Evolutionary conservation across 2,329 filamentous ascomycete species (phyloP).

Genomic region (Fusarium ambrosium): DNA sequence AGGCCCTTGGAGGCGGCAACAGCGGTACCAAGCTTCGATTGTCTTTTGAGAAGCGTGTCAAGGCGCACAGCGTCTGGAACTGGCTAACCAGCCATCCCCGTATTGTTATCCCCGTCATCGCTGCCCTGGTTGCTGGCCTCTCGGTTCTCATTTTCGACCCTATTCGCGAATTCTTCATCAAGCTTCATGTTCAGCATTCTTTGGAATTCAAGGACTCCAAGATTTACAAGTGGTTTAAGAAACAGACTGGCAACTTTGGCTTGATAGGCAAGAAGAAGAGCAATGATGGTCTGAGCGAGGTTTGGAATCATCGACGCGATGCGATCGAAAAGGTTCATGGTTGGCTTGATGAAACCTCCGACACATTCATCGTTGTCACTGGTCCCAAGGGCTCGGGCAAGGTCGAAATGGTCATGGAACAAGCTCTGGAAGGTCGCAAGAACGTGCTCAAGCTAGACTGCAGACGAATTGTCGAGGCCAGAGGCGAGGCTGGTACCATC

Average conservation of each 20-base stretch:
- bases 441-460: conserved; percentile 91
- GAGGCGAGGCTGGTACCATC: conserved; percentile 89
- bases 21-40: conserved; percentile 82
- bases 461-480: conserved; percentile 91
- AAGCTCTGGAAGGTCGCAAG: conserved; percentile 80
- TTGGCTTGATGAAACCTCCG: conserved; percentile 89
- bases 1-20: conserved; percentile 80
- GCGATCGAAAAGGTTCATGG: conserved; percentile 85
- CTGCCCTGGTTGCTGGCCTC: conserved; percentile 83
- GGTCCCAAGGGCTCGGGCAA: conserved; percentile 94
- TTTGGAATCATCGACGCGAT: conserved; percentile 89
- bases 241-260: conserved; percentile 71
- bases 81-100: conserved; percentile 90
- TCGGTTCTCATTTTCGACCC: conserved; percentile 95
- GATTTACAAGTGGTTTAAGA: conserved; percentile 84
- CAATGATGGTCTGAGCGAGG: conserved; percentile 78
- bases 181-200: conserved; percentile 83
- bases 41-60: conserved; percentile 85
- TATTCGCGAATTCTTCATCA: conserved; percentile 93
- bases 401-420: conserved; percentile 86
- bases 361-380: conserved; percentile 94
- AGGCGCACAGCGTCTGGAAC: conserved; percentile 84
- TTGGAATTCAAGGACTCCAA: conserved; percentile 80
- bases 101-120: conserved; percentile 86
- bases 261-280: conserved; percentile 71